Base-by-base conservation (phyloP, 768 basidiomycete genomes). In the Podaxis carcinomalis region DNA sequence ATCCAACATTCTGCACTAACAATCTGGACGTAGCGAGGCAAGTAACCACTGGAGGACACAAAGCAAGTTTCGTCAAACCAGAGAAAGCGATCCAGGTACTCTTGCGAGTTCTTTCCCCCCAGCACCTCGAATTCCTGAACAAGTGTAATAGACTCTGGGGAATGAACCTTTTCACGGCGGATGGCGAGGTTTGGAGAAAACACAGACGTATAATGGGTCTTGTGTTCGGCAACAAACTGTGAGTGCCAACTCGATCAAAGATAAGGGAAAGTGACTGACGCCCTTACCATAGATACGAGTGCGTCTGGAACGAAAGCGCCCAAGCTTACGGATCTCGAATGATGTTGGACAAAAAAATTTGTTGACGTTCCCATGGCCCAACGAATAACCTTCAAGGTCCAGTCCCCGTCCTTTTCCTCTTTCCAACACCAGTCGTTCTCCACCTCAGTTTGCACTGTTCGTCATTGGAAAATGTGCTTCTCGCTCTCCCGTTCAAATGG, bases 21-120 rank as follows among this genome's bases (percentile, higher is more conserved):
- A 82, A 80, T 59, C 61, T 83, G 21, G 79, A 82, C 44, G 75
- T 82, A 4, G 76, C 73, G 10, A 74, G 80, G 5, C 82, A 82
- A 67, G 73, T 81, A 16, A 67, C 70, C 5, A 68, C 65, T 1
- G 80, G 79, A 3, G 75, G 75, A 1, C 73, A 75, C 36, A 78
- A 75, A 52, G 71, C 72, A 0, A 73, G 66, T 51, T 81, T 78
- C 51, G 56, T 74, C 46, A 83, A 83, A 62, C 77, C 80, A 1
- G 64, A 69, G 52, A 46, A 52, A 21, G 70, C 71, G 13, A 77
- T 72, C 61, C 59, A 28, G 13, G 64, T 72, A 1, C 62, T 78
- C 21, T 53, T 75, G 78, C 78, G 56, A 16, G 77, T 68, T 11
- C 47, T 40, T 57, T 49, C 37, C 0, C 16, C 13, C 55, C 40